Base-by-base conservation (phyloP, 2,329 filamentous ascomycete genomes). In the Beauveria pseudobassiana region DNA sequence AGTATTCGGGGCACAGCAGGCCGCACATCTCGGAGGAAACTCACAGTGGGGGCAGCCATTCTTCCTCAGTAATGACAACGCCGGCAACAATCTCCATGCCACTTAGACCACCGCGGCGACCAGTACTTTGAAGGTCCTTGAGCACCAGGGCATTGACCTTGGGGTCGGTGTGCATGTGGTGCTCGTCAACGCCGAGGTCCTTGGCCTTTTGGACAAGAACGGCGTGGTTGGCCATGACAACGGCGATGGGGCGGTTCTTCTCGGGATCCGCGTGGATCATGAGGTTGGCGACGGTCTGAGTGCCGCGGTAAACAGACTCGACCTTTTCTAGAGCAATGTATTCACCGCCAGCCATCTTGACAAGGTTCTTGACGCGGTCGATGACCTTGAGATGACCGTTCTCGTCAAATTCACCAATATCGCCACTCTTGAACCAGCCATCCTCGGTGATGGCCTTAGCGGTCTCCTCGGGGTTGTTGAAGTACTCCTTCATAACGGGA, bases 261-360 rank as follows among this genome's bases (percentile, higher is more conserved):
- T 88, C 84, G 66, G 83, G 76, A 63, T 91, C 89, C 48, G 91
- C 93, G 71, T 95, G 89, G 48, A 96, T 83, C 80, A 95, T 95
- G 72, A 97, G 86, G 77, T 96, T 96, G 63, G 84, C 84, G 22
- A 96, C 91, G 10, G 89, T 84, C n/a, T 85, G 82, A 10, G 84
- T 85, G 51, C 90, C 87, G 64, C 93, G 88, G 78, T 97, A 98
- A 60, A 96, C 82, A 3, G 93, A 89, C 78, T 98, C 93, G 63
- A 98, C 86, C 80, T 93, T 97, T 80, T 98, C 93, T 4, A 99
- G 84, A 24, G 93, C 95, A 73, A 98, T 96, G 76, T 98, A 98
- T 80, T 98, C 93, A 68, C 93, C 93, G 64, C 93, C 92, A 66
- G 91, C 84, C 65, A 95, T 93, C 86, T 98, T 98, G 75, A 98